Conservation (phyloP, 129 eudicot species). For the Pseudognaphalium luteoalbum region DNA sequence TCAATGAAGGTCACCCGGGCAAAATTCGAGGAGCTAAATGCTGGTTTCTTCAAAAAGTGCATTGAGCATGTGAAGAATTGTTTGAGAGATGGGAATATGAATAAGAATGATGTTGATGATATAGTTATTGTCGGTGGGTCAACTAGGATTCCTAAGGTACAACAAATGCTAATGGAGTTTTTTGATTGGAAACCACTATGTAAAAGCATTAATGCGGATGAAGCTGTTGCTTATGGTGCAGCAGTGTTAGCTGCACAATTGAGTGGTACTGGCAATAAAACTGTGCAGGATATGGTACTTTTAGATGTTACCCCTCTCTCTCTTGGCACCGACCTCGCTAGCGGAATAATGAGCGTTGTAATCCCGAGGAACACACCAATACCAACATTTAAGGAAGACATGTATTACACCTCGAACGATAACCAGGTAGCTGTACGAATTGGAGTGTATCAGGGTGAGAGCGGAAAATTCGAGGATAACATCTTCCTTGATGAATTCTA, state of each 20-base stretch:
- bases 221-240: conserved; percentile 30
- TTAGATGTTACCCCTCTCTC: conserved; percentile 30
- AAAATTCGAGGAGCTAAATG: conserved; percentile 18
- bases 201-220: conserved; percentile 26
- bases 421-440: not conserved
- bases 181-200: conserved; percentile 25
- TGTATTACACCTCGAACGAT: not conserved
- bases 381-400: not conserved
- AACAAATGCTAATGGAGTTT: conserved; percentile 21
- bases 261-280: conserved; percentile 11
- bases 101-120: conserved; percentile 19
- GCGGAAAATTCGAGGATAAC: conserved; percentile 4
- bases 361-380: conserved; percentile 28
- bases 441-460: conserved; percentile 17
- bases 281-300: conserved; percentile 21
- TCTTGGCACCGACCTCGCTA: not conserved
- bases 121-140: no score
- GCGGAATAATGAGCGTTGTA: conserved; percentile 2
- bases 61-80: conserved; percentile 21
- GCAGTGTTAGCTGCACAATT: conserved; percentile 34
- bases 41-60: conserved; percentile 16
- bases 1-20: conserved; percentile 20
- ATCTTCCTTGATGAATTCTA: conserved; percentile 23
- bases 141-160: conserved; percentile 30
- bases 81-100: conserved; percentile 23